These are phyloP conservation scores for Fusarium sp. DNA, from an alignment of 2,329 filamentous ascomycete genomes.

Conservation along the genomic window DNA sequence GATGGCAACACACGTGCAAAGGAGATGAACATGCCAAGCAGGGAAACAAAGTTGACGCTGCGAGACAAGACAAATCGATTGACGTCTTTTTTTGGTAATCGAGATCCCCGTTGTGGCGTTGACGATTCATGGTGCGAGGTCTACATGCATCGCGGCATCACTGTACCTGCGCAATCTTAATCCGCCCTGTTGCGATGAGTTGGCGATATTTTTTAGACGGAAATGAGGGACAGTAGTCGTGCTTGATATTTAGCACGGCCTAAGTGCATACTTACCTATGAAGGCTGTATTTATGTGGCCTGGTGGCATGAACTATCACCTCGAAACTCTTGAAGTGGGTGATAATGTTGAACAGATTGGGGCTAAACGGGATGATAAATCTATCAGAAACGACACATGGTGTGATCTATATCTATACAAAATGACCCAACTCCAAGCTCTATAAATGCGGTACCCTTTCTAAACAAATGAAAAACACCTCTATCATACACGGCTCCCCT, in stretches of 20 bases:
- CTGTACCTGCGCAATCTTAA: background rate
- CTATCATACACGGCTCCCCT: background rate
- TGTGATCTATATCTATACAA: background rate
- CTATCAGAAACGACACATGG: background rate
- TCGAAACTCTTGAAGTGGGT: background rate
- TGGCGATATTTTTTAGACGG: background rate
- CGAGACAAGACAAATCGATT: background rate
- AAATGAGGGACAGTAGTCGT: background rate
- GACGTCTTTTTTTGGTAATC: background rate
- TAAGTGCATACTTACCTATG: too few relatives aligned
- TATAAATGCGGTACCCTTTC: background rate
- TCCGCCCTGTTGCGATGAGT: background rate
- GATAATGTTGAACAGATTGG: background rate
- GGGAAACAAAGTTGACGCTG: background rate
- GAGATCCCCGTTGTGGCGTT: background rate
- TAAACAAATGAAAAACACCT: background rate
- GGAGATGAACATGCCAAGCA: slow-evolving; percentile 4
- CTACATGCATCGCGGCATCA: background rate
- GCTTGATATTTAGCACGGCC: too few relatives aligned
- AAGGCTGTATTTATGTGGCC: too few relatives aligned
- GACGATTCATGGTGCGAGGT: background rate
- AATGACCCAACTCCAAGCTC: background rate
- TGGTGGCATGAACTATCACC: background rate
- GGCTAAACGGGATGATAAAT: background rate
- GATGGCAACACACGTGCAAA: background rate